Evolutionary conservation across 805 yeast genomes (phyloP).

Genomic region (Pachysolen tannophilus): DNA sequence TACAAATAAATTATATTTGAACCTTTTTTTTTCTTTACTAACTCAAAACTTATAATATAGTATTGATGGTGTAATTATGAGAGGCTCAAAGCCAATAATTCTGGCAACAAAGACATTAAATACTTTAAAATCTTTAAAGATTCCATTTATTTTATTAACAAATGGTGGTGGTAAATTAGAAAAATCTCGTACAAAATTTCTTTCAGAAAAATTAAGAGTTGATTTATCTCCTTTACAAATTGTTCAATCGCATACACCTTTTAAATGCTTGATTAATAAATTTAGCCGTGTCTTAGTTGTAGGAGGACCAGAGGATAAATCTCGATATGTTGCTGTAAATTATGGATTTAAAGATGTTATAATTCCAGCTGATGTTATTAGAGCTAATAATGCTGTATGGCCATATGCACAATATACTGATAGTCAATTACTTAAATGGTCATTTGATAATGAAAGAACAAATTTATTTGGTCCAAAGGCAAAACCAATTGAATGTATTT

Average conservation of each 20-base stretch:
- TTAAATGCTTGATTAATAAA: conserved; percentile 46
- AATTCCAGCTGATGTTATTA: conserved; percentile 64
- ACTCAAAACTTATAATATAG: conserved; percentile 26
- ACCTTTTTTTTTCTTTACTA: not conserved
- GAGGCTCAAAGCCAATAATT: conserved; percentile 63
- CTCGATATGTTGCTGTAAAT: conserved; percentile 61
- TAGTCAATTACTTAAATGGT: conserved; percentile 36
- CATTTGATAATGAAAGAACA: conserved; percentile 22
- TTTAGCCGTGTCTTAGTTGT: conserved; percentile 65
- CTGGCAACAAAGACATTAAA: conserved; percentile 55
- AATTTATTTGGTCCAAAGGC: conserved; percentile 19
- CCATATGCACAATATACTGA: conserved; percentile 56
- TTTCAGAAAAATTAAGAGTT: conserved; percentile 36
- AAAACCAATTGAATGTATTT: conserved; percentile 59
- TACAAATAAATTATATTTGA: conserved; percentile 2
- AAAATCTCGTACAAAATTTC: conserved; percentile 42
- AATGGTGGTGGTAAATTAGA: conserved; percentile 88
- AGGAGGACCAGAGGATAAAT: conserved; percentile 69
- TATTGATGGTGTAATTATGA: conserved; percentile 82
- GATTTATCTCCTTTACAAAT: conserved; percentile 54
- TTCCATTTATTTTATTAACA: conserved; percentile 80
- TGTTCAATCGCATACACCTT: conserved; percentile 85
- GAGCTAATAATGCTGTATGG: conserved; percentile 48
- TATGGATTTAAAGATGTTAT: conserved; percentile 78
- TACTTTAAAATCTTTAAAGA: conserved; percentile 38